These are phyloP conservation scores for barrel medic (Medicago truncatula) DNA, from an alignment of 306 rosid species.

Conservation along the genomic window MtrunA17r5.0-ANR NC_053045.1:41827501-41828000, in stretches of 20 bases:
- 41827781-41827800: constrained; percentile 81
- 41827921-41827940: neutral
- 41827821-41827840: constrained; percentile 84
- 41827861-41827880: constrained; percentile 86
- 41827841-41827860: constrained; percentile 83
- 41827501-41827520: neutral
- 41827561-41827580: neutral
- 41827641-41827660: constrained; percentile 1
- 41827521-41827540: constrained; percentile 15
- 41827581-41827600: neutral
- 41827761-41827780: constrained; percentile 82
- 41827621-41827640: constrained; percentile 12
- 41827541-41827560: neutral
- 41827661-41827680: neutral
- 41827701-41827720: constrained; percentile 29
- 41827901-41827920: constrained; percentile 35
- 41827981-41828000: neutral
- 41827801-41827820: constrained; percentile 99
- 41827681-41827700: constrained; percentile 5
- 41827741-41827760: constrained; percentile 32
- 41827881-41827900: constrained; percentile 93
- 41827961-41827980: neutral
- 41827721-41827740: constrained; percentile 17
- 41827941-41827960: constrained; percentile 27
- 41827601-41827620: constrained; percentile 10